Evolutionary conservation across 768 basidiomycete species (phyloP), one percentile per base, ranked within the genome.

Genomic region (Termitomyces titanicus): DNA sequence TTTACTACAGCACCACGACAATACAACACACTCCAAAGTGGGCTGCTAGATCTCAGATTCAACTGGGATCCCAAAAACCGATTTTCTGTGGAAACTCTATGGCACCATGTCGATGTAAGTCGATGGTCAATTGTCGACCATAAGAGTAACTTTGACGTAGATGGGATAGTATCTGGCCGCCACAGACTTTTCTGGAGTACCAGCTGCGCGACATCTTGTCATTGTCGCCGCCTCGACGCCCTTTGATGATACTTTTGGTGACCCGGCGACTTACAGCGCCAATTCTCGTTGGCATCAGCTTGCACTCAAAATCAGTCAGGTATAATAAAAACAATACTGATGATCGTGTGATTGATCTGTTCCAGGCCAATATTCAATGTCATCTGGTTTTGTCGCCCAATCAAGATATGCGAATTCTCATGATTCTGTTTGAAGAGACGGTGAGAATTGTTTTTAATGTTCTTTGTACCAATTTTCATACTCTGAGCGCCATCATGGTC

Each of bases 311-410:
- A 62, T 82, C 56, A 72, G 71, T 40, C 71, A 77, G 72, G 81
- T 82, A 70, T 58, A 63, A 48, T 43, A 37, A 39, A 53, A 51
- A 55, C 55, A 27, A n/a, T n/a, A 17, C 3, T 54, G 27, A 40
- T 55, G 20, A 57, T 2, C 29, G 57, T 47, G 24, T 10, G n/a
- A 27, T 49, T 38, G 35, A 49, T 37, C 8, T 49, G 53, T 50
- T 51, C 48, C 61, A 86, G 85, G 71, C 75, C 42, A 69, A 76
- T 46, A 81, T 86, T 44, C 78, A 79, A 53, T 81, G 79, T 60
- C 85, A 86, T 64, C 71, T 86, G 70, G 74, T 86, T 47, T 69
- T 82, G 52, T 74, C 72, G 49, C 62, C 77, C 49, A 72, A 71
- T 57, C 73, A 77, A 51, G 72, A 79, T 60, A 77, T 80, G 75